Evolutionary conservation across 2,329 filamentous ascomycete species (phyloP).

Genomic region (Aquanectria penicillioides): DNA sequence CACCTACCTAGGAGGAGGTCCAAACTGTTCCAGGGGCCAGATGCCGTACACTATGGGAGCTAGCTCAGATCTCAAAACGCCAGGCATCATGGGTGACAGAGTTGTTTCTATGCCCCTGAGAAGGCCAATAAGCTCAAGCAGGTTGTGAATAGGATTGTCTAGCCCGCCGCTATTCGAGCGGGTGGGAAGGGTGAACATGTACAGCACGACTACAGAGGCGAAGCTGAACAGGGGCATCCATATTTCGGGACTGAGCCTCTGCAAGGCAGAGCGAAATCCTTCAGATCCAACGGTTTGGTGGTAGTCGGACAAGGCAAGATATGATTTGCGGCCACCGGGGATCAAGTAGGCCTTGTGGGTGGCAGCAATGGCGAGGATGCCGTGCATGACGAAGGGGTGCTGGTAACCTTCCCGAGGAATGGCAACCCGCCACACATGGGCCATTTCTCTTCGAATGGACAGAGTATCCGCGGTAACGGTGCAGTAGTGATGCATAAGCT

Average conservation of each 20-base stretch:
- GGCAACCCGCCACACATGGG: constrained; percentile 40
- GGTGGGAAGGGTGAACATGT: constrained; percentile 38
- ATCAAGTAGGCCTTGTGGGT: constrained; percentile 45
- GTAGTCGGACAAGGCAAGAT: constrained; percentile 42
- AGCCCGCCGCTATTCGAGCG: constrained; percentile 29
- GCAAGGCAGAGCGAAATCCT: constrained; percentile 38
- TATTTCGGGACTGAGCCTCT: constrained; percentile 27
- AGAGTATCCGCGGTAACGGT: constrained; percentile 39
- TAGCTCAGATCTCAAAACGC: constrained; percentile 36
- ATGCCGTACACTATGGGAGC: constrained; percentile 37
- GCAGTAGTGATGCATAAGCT: constrained; percentile 46
- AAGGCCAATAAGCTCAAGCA: constrained; percentile 34
- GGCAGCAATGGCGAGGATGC: constrained; percentile 43
- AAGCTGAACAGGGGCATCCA: constrained; percentile 52
- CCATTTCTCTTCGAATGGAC: constrained; percentile 35
- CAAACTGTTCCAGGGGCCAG: constrained; percentile 24
- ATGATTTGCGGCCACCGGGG: constrained; percentile 35
- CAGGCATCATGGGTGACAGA: constrained; percentile 26
- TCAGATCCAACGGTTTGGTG: constrained; percentile 45
- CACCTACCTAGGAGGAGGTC: background rate
- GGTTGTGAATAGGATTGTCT: constrained; percentile 32
- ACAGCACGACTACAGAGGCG: constrained; percentile 50
- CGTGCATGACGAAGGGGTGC: constrained; percentile 43
- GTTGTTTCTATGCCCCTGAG: constrained; percentile 36
- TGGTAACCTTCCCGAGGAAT: constrained; percentile 42